Evolutionary conservation across 176 grass and related monocot genomes (phyloP), one percentile per base, ranked within the genome.

Genomic region (Ampelocalamus luodianensis): DNA sequence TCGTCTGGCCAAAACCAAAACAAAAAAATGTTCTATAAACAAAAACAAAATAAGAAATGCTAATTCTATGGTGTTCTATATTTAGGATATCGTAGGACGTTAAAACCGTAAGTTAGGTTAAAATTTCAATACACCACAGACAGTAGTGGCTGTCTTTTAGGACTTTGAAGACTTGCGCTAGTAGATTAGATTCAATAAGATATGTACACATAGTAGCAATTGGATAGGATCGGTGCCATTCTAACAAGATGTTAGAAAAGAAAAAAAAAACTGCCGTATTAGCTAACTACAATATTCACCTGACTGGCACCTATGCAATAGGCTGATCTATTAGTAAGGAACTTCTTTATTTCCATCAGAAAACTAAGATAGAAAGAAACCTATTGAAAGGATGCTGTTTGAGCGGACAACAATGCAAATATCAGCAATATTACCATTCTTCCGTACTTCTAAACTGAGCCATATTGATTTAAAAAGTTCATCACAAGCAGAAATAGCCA

Each of bases 111-210:
- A 64, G 71, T 75, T 74, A 51, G 22, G 59, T 65, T 75, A 44
- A 49, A 83, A 74, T 12, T 83, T 63, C 55, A 65, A 16, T 20
- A 79, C 56, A n/a, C 20, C 55, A 59, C 55, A 59, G 5, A 46
- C 13, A 15, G 39, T 5, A 78, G 23, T 78, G 44, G 12, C 44
- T 12, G 44, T 46, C 8, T 46, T 46, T 46, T 46, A 46, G 44
- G 44, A 65, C 56, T 22, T 32, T 36, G 10, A 49, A 14, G 1
- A 49, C 40, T 23, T 44, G 9, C 16, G 5, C 37, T 20, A 60
- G 6, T 82, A 59, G 32, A 70, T 56, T 55, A 67, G 8, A 27
- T 80, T 68, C 44, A 42, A 42, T 42, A 42, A 10, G 62, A 68
- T 68, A 37, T 46, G 29, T 7, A 9, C 43, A 45, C 4, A 46